Evolutionary conservation across 805 yeast species (phyloP), one percentile per base, ranked within the genome.

Genomic region (Metschnikowia dekortorum): DNA sequence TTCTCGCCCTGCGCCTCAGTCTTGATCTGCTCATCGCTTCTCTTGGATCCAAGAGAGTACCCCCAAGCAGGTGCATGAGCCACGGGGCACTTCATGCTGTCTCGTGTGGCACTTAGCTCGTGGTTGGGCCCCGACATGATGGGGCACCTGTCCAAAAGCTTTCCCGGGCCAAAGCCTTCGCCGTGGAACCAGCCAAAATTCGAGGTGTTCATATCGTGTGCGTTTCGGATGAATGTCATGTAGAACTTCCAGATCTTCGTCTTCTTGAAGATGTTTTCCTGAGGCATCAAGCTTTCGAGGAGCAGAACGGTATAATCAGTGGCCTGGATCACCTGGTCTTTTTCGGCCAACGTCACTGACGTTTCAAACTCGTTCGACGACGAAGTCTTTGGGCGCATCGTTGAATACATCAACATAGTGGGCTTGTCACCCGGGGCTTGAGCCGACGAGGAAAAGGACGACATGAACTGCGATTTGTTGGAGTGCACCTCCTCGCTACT

Each of bases 171-270:
- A 14, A 58, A 50, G 11, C 54, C 60, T 8, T 60, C 57, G 1
- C 57, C 54, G 32, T 56, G 61, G 16, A 56, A 47, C 45, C 65
- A 66, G n/a, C 69, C 70, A 46, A 69, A 66, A 48, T 66, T 64
- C 16, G 60, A 54, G 10, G 65, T 51, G 44, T 56, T 63, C 54
- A 66, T 53, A 49, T 62, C 67, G 43, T 55, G 62, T 8, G 67
- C 55, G 50, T 64, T 66, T 31, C 66, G 64, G 33, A 70, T 60
- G 49, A 73, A 66, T 1, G 73, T 69, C 50, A 67, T 52, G 58
- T 73, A 72, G 49, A 73, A 73, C 39, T 63, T 63, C 78, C 78
- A 73, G 44, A 68, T 58, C 52, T 68, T 70, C 30, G 66, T 51
- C 14, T 46, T 42, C 26, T 46, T 43, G 26, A 5, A 47, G 35